Evolutionary conservation across 2,329 filamentous ascomycete genomes (phyloP), one percentile per base, ranked within the genome.

Genomic region (Blastomyces gilchristii): DNA sequence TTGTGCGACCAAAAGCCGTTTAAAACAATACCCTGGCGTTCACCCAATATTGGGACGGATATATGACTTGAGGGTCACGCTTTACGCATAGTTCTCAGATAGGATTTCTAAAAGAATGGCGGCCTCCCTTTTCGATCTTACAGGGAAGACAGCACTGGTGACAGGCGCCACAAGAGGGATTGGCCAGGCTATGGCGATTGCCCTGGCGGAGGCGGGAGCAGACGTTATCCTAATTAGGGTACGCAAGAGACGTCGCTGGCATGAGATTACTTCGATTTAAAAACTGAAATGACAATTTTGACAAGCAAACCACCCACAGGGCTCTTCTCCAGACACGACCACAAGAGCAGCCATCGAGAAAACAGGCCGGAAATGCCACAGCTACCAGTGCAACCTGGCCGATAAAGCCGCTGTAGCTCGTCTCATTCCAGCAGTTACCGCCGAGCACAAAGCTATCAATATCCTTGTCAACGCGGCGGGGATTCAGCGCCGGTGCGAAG

Each of bases 381-480:
- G 79, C 63, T 76, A 78, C 63, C 70, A 74, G 11, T 77, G 77
- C 25, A 75, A 80, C 58, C 71, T 80, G 25, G 73, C 75, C 5
- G 72, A 77, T 65, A 74, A 75, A 57, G 68, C 73, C 45, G 71
- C 76, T 2, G 75, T 80, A 39, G 75, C 76, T 58, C 69, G 67
- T 41, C 73, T 79, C 54, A 72, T 78, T 22, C 74, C 76, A 49
- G 65, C 72, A 1, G 66, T 80, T 9, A 70, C 71, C 7, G 71
- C 70, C 50, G 73, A 77, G 54, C 77, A 75, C 12, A 63, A 57
- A 31, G 75, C 80, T 66, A 85, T 95, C 66, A 83, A 89, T 71
- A 89, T 95, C 70, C 83, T 96, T 6, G 79, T 95, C 69, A 96
- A 92, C 78, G 92, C 89, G 76, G 91, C 89, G 28, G 91, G 91